Evolutionary conservation across 345 rosid genomes (phyloP), one percentile per base, ranked within the genome.

Genomic region (Erucastrum elatum): DNA sequence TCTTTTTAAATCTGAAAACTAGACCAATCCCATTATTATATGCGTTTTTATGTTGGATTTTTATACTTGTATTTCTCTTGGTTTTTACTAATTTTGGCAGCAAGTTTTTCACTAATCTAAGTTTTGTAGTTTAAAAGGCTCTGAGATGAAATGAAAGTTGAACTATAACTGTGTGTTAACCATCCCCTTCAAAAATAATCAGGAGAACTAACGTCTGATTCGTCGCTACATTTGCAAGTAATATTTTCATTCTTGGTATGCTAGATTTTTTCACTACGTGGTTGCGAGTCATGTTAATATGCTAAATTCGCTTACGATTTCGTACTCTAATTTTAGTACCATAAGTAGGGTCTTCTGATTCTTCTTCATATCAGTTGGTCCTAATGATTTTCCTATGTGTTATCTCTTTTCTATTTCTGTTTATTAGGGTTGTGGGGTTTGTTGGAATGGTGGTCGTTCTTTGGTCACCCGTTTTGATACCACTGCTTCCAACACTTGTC

Each of bases 381-480:
- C 77, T 82, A 61, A 77, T 68, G 35, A 58, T 75, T 61, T 4
- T 61, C 33, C 0, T 72, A 46, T 12, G 35, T 27, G 69, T 73
- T 17, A 41, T 71, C 10, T 26, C 30, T 29, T 16, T 10, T 29
- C 10, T 46, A 4, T 46, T 76, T 13, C 30, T 61, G 53, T 72
- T 27, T 62, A 11, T 7, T 70, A 94, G 98, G 93, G 82, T 84
- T 77, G 85, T 92, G 71, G 94, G 94, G 8, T 94, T 94, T 85
- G 79, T 72, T 3, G 81, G 91, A 64, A 87, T 94, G 98, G 88
- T 84, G 80, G 88, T 91, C 62, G 91, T 94, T 80, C 72, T 94
- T 17, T 94, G 98, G 98, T 92, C 97, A 11, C 98, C 97, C 0
- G 81, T 91, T 61, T 75, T 86, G 66, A 84, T 94, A 80, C 97